Evolutionary conservation across 2,329 filamentous ascomycete genomes (phyloP).

Genomic region (Rhynchosporium graminicola): DNA sequence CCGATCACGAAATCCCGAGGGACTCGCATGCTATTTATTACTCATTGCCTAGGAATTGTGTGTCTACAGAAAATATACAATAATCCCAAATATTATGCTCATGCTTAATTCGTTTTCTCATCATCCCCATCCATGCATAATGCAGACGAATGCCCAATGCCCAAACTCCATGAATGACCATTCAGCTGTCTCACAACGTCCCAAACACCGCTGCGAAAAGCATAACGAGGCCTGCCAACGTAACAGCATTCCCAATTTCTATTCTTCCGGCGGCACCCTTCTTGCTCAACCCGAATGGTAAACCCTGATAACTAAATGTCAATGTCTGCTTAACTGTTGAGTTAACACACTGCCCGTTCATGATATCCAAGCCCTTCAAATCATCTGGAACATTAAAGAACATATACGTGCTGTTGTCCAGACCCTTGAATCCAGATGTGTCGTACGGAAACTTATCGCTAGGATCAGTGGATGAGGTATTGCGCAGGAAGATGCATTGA

Average conservation of each 20-base stretch:
- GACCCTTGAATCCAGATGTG: constrained; percentile 66
- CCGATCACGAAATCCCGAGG: no score
- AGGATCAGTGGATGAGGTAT: constrained; percentile 68
- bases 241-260: constrained; percentile 16
- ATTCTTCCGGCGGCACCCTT: constrained; percentile 30
- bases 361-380: constrained; percentile 64
- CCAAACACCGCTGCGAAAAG: constrained; percentile 21
- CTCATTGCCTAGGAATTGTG: not conserved
- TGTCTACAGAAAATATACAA: constrained; percentile 1
- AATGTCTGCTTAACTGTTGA: constrained; percentile 65
- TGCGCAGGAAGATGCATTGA: constrained; percentile 75
- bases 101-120: not conserved
- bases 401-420: constrained; percentile 72
- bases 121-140: constrained; percentile 5
- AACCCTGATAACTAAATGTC: constrained; percentile 66
- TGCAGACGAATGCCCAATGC: not conserved
- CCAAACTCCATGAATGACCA: not conserved
- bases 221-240: constrained; percentile 21
- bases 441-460: constrained; percentile 74
- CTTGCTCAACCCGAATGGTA: constrained; percentile 47
- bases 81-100: not conserved
- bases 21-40: not conserved
- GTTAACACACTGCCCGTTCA: constrained; percentile 69
- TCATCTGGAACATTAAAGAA: constrained; percentile 77
- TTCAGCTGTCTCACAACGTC: constrained; percentile 20